Evolutionary conservation across 345 rosid genomes (phyloP), one percentile per base, ranked within the genome.

Genomic region (Moricandia arvensis): DNA sequence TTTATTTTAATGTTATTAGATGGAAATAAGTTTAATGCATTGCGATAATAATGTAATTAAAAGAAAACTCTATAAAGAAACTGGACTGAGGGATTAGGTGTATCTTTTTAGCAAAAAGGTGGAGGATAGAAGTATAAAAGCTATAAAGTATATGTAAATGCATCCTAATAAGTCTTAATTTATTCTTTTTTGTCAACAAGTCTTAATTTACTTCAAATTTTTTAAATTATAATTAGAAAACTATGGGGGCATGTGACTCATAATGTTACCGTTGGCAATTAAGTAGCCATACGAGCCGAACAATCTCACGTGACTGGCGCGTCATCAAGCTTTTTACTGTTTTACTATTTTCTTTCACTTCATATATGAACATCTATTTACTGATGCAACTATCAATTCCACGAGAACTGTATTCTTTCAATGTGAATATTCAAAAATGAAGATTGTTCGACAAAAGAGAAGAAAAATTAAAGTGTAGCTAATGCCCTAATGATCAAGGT

Each of bases 291-390:
- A 51, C 51, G 69, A 37, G 47, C 69, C 10, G 12, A 78, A 37
- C 73, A 72, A 66, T 57, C 61, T 71, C 81, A 78, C 81, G 77
- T 78, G 81, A 77, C 76, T 65, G 66, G 76, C 75, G 53, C 61
- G 6, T 66, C 68, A 2, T 18, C 34, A 30, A 45, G 73, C n/a
- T 38, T 58, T 17, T 59, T 41, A 38, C 66, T 43, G 53, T n/a
- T n/a, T 47, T 47, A n/a, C 53, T n/a, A 47, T 26, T 34, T 4
- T 61, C 45, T 61, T 61, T 61, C 47, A 35, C 66, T 35, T 16
- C 15, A 8, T 62, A 30, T 30, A 16, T 38, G 37, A 10, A 29
- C 37, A 29, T 59, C 63, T 59, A 11, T 26, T 54, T 53, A 17
- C 27, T 53, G 57, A 51, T 24, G 68, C 54, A 68, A 49, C 37